Conservation (phyloP, 345 rosid genomes). For the Microcos paniculata region DNA sequence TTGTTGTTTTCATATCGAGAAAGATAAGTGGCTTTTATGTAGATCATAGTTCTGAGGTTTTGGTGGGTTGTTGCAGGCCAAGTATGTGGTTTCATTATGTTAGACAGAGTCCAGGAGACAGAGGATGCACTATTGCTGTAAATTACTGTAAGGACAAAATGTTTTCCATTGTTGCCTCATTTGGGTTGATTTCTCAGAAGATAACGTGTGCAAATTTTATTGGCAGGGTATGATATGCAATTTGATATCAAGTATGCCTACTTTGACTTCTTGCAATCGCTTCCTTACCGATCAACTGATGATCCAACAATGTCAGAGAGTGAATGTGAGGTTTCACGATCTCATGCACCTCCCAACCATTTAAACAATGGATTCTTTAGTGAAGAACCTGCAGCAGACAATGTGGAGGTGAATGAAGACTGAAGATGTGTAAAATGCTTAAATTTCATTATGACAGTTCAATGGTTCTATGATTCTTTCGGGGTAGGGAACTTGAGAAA, state of each 20-base stretch:
- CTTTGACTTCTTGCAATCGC: conserved; percentile 76
- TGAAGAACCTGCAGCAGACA: conserved; percentile 1
- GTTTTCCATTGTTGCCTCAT: not conserved
- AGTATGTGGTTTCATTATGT: conserved; percentile 99
- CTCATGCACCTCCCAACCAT: conserved; percentile 7
- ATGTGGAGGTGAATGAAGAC: not conserved
- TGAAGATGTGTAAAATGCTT: not conserved
- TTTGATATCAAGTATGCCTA: conserved; percentile 85
- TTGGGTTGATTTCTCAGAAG: conserved; percentile 4
- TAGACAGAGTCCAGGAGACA: conserved; percentile 67
- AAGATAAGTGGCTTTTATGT: not conserved
- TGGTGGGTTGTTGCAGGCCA: conserved; percentile 55
- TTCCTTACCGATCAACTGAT: conserved; percentile 31
- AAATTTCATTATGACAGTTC: not conserved
- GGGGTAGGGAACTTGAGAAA: conserved; percentile 1
- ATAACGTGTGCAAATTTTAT: not conserved
- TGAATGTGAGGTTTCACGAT: conserved; percentile 23
- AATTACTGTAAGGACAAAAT: conserved; percentile 65
- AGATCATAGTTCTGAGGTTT: not conserved
- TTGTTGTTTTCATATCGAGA: not conserved
- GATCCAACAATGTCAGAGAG: conserved; percentile 18
- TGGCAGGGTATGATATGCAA: conserved; percentile 94
- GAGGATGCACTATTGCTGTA: conserved; percentile 71
- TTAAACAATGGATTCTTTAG: not conserved
- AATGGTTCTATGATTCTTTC: not conserved